A percentile compares a stretch with the other conserved stretches of the same genome.
These are phyloP conservation scores for Botryotinia globosa DNA, from an alignment of 2,329 filamentous ascomycete genomes.

Conservation along the genomic window DNA sequence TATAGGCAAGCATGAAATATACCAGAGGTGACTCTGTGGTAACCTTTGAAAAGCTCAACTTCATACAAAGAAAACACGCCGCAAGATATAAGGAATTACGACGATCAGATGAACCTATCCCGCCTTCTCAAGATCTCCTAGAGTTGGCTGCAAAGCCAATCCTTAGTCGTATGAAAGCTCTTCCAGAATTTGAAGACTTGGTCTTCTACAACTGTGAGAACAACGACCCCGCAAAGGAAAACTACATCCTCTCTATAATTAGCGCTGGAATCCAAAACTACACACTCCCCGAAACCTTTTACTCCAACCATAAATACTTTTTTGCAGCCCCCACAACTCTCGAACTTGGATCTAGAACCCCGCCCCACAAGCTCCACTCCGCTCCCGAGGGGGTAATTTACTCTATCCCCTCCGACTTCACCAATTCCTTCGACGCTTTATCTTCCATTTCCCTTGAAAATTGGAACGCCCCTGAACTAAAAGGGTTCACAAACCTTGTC, in stretches of 20 bases:
- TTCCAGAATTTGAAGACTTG: not conserved
- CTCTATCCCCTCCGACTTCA: conserved; percentile 2
- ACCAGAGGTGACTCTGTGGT: conserved; percentile 88
- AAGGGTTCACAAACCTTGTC: conserved; percentile 5
- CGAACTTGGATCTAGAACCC: conserved; percentile 25
- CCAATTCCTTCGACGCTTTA: conserved; percentile 24
- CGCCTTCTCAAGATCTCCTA: conserved; percentile 31
- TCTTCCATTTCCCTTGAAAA: conserved; percentile 21
- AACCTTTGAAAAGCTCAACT: conserved; percentile 73
- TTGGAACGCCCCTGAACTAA: conserved; percentile 26
- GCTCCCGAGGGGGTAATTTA: conserved; percentile 18
- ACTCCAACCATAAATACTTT: conserved; percentile 55
- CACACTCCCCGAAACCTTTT: conserved; percentile 53
- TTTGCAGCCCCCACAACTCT: conserved; percentile 44
- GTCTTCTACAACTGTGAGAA: conserved; percentile 31
- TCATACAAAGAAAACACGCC: conserved; percentile 69
- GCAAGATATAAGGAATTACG: conserved; percentile 30
- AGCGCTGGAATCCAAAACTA: conserved; percentile 56
- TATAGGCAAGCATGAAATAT: conserved; percentile 78
- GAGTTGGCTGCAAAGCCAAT: conserved; percentile 35
- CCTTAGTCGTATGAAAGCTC: conserved; percentile 26
- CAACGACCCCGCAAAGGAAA: conserved; percentile 39
- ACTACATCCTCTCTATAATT: conserved; percentile 50
- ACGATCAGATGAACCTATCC: conserved; percentile 16
- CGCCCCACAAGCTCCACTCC: conserved; percentile 27